Conservation (phyloP, 2,329 filamentous ascomycete species). For the Colletotrichum sp. region DNA sequence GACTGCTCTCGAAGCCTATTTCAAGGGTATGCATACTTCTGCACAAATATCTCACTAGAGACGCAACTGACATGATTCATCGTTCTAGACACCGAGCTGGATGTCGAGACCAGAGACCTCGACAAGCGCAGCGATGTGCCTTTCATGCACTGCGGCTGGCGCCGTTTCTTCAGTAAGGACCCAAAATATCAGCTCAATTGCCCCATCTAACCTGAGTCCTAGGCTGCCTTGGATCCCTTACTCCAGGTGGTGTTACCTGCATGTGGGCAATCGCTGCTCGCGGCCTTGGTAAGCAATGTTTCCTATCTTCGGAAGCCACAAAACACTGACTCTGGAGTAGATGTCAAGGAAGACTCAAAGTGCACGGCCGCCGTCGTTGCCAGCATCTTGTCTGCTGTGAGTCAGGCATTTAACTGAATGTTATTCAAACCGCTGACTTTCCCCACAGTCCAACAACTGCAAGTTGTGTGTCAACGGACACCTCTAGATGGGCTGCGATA, state of each 20-base stretch:
- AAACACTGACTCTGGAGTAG: neutral
- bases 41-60: neutral
- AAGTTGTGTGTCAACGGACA: conserved; percentile 5
- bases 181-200: neutral
- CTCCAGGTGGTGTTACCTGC: neutral
- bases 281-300: neutral
- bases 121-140: neutral
- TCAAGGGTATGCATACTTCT: neutral
- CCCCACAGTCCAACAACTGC: neutral
- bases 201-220: neutral
- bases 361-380: neutral
- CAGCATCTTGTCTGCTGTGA: neutral
- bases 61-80: neutral
- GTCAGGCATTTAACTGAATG: neutral
- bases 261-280: conserved; percentile 5
- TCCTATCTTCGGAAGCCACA: accelerated
- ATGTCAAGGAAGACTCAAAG: conserved; percentile 5
- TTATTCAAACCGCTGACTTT: neutral
- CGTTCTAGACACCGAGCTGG: neutral
- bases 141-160: conserved; percentile 1
- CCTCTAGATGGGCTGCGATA: neutral
- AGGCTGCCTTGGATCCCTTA: conserved; percentile 3
- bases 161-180: neutral
- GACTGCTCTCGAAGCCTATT: neutral
- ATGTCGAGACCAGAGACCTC: neutral